Evolutionary conservation across 1,284 basidiomycete genomes (phyloP).

Genomic region (Bjerkandera adusta): DNA sequence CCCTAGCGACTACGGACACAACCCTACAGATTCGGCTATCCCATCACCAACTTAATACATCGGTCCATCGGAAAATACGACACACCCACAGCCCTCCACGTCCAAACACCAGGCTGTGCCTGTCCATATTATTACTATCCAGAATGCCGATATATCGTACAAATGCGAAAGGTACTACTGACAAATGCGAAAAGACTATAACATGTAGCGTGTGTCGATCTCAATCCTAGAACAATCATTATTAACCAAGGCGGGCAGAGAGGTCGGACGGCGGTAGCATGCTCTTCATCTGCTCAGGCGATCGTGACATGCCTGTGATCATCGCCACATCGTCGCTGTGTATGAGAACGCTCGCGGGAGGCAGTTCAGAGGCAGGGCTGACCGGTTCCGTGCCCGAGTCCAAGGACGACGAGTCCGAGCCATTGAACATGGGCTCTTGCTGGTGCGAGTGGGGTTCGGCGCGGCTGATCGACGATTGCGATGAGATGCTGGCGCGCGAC

Average conservation of each 20-base stretch:
- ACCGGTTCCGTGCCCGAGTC: constrained; percentile 33
- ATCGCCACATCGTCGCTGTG: constrained; percentile 13
- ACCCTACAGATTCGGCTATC: too few relatives aligned
- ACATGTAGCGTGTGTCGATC: background rate
- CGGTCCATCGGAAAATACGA: too few relatives aligned
- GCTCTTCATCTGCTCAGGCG: constrained; percentile 7
- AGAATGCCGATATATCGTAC: too few relatives aligned
- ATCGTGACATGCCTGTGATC: constrained; percentile 6
- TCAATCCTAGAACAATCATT: background rate
- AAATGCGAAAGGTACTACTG: background rate
- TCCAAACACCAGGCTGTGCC: too few relatives aligned
- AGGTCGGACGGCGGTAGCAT: constrained; percentile 2
- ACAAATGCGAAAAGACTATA: too few relatives aligned
- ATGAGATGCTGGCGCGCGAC: constrained; percentile 52
- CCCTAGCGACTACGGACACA: too few relatives aligned
- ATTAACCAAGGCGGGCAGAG: too few relatives aligned
- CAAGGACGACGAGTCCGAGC: constrained; percentile 37
- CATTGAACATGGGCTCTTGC: constrained; percentile 32
- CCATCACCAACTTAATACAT: too few relatives aligned
- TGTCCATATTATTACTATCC: too few relatives aligned
- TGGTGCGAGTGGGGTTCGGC: constrained; percentile 17
- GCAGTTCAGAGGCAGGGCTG: constrained; percentile 31
- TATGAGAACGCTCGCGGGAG: constrained; percentile 21
- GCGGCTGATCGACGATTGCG: constrained; percentile 27
- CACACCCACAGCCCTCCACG: too few relatives aligned